Evolutionary conservation across 805 yeast species (phyloP), one percentile per base, ranked within the genome.

Genomic region (Pichia ethanolica): DNA sequence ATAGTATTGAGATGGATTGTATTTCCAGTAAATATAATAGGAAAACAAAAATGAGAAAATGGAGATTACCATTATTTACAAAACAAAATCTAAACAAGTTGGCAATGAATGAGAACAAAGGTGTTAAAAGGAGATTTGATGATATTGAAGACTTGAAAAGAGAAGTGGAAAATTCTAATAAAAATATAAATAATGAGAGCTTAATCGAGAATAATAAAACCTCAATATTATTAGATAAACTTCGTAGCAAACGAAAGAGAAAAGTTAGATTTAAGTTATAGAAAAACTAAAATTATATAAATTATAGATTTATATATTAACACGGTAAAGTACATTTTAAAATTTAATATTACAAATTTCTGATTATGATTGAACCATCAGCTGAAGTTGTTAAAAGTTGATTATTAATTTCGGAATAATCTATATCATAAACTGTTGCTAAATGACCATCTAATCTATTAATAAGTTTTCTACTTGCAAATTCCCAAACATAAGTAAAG

Each of bases 391-490:
- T 71, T 2, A 75, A 61, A 9, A 82, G 36, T 12, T 73, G 65
- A 0, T 66, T 67, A 4, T 58, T 58, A 12, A 61, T 60, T 8
- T 38, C 36, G 3, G 55, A 53, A 7, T 71, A 75, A 56, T 77
- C 81, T 7, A 83, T 75, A 61, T 80, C 89, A 28, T 81, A 63
- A 0, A 81, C 85, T 0, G 81, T 64, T 0, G 89, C 85, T 5
- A 59, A 54, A 58, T 86, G 90, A 2, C 89, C 90, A 4, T 71
- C 68, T 9, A 74, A 62, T 56, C 82, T 80, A 43, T 71, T 66
- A 6, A 71, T 51, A 28, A 82, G 55, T 44, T 70, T 70, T 46
- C 79, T 67, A 0, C 83, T 68, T 5, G 71, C 70, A 13, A 75
- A 67, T 52, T 82, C 82, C 91, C 90, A 86, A 4, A 74, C 55